Percentiles rank a stretch among this genome's conserved stretches.
phyloP scores from a whole-genome alignment of 2,329 filamentous ascomycete species.

The Diplodia seriata region DNA sequence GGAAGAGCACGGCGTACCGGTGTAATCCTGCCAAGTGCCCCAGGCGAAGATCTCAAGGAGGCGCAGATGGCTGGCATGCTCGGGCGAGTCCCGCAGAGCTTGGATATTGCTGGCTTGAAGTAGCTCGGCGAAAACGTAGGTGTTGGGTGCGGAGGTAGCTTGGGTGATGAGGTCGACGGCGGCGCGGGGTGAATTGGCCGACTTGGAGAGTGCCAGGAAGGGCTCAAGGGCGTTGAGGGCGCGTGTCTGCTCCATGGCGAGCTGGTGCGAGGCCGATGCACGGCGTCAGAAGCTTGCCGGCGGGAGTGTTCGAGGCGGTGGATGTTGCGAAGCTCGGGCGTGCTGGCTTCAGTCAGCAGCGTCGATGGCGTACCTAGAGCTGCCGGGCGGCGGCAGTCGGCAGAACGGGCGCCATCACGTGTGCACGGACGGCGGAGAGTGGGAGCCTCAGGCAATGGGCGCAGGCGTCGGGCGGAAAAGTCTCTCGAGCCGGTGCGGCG shows the following conservation, averaged over 20 bases:
- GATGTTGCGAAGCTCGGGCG: not conserved
- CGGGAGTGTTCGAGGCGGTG: not conserved
- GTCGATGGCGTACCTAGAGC: conserved; percentile 11
- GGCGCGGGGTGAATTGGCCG: conserved; percentile 81
- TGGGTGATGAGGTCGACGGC: conserved; percentile 85
- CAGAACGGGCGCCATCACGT: conserved; percentile 12
- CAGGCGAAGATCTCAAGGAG: conserved; percentile 90
- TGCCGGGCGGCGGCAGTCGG: conserved; percentile 8
- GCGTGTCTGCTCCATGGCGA: conserved; percentile 74
- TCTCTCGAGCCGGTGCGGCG: no score
- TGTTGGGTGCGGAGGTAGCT: conserved; percentile 87
- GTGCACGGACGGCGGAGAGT: not conserved
- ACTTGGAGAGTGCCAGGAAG: conserved; percentile 88
- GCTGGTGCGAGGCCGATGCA: not conserved
- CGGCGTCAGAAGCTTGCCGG: not conserved
- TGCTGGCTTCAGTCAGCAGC: conserved; percentile 33
- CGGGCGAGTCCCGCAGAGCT: conserved; percentile 67
- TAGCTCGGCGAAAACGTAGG: conserved; percentile 94
- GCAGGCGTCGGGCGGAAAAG: not conserved
- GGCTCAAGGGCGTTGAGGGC: conserved; percentile 72
- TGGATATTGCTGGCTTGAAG: conserved; percentile 81
- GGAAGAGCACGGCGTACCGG: conserved; percentile 51
- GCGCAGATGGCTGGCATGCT: conserved; percentile 69
- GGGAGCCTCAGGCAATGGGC: not conserved
- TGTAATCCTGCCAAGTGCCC: conserved; percentile 85